These are phyloP conservation scores for Batkoa obscura DNA, from an alignment of 371 early-diverging fungal species.

Conservation along the genomic window DNA sequence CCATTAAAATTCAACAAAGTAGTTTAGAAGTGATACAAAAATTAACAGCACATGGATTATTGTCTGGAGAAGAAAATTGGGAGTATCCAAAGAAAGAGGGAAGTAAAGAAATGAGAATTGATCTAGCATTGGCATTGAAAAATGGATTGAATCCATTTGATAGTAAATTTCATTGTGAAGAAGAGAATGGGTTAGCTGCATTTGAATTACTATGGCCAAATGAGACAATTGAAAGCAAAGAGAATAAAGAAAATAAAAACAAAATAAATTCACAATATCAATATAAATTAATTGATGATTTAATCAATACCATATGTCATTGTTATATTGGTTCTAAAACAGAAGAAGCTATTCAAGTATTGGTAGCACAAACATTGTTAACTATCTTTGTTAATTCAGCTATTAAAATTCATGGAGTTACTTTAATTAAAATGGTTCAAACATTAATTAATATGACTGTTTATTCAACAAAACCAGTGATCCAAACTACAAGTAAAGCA, in stretches of 20 bases:
- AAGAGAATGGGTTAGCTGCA: slow-evolving; percentile 15
- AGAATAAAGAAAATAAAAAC: too few species aligned
- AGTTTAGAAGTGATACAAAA: slow-evolving; percentile 11
- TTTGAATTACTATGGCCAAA: slow-evolving; percentile 17
- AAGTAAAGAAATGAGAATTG: background rate
- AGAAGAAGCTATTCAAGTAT: slow-evolving; percentile 44
- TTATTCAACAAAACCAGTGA: slow-evolving; percentile 42
- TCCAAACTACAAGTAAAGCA: slow-evolving; percentile 71
- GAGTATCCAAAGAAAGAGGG: slow-evolving; percentile 5
- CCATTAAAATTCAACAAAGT: slow-evolving; percentile 7
- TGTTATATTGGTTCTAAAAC: slow-evolving; percentile 28
- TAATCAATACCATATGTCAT: slow-evolving; percentile 20
- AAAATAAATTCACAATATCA: slow-evolving; percentile 8
- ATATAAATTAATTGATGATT: slow-evolving; percentile 17
- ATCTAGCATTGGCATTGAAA: background rate
- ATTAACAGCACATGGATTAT: slow-evolving; percentile 9
- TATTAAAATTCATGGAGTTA: slow-evolving; percentile 15
- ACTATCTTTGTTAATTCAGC: slow-evolving; percentile 17
- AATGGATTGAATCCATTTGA: slow-evolving; percentile 4
- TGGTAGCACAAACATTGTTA: slow-evolving; percentile 38
- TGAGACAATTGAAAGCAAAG: slow-evolving; percentile 9
- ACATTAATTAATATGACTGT: slow-evolving; percentile 50
- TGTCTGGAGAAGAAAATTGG: slow-evolving; percentile 7
- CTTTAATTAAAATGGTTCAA: slow-evolving; percentile 30
- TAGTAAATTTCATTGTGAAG: slow-evolving; percentile 7